These are phyloP conservation scores for Sugiyamaella chiloensis DNA, from an alignment of 805 yeast species.

Conservation along the genomic window DNA sequence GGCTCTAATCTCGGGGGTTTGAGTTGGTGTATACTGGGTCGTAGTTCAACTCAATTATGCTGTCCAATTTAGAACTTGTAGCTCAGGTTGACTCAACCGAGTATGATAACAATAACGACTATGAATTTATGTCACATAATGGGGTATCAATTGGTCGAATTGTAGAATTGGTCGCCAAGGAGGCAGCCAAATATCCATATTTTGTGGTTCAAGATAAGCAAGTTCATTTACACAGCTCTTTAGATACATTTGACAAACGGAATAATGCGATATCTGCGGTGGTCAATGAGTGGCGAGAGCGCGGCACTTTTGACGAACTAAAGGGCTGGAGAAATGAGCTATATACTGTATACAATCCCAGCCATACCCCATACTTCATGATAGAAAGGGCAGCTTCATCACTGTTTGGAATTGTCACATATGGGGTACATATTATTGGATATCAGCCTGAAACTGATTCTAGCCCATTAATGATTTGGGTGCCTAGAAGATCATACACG, in stretches of 20 bases:
- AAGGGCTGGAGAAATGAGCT: constrained; percentile 79
- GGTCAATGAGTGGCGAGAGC: constrained; percentile 25
- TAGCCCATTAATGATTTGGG: constrained; percentile 55
- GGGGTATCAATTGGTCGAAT: constrained; percentile 27
- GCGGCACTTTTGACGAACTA: constrained; percentile 26
- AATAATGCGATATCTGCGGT: constrained; percentile 34
- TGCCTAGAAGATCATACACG: constrained; percentile 72
- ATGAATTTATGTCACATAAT: constrained; percentile 28
- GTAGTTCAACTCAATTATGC: too few species aligned
- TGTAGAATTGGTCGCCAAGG: constrained; percentile 25
- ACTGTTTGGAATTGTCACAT: constrained; percentile 79
- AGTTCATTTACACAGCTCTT: constrained; percentile 32
- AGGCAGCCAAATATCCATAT: constrained; percentile 16
- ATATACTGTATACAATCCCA: constrained; percentile 65
- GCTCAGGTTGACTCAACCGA: constrained; percentile 8
- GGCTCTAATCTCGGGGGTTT: too few species aligned
- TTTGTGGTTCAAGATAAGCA: constrained; percentile 30
- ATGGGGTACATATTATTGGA: constrained; percentile 88
- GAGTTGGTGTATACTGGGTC: too few species aligned
- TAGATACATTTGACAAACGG: constrained; percentile 43
- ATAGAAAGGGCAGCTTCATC: constrained; percentile 82
- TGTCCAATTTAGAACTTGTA: constrained; percentile 11
- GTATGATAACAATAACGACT: constrained; percentile 3
- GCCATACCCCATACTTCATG: constrained; percentile 54
- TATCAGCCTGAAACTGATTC: constrained; percentile 53